Conservation (phyloP, 2,329 filamentous ascomycete genomes). For the Trichoderma breve region DNA sequence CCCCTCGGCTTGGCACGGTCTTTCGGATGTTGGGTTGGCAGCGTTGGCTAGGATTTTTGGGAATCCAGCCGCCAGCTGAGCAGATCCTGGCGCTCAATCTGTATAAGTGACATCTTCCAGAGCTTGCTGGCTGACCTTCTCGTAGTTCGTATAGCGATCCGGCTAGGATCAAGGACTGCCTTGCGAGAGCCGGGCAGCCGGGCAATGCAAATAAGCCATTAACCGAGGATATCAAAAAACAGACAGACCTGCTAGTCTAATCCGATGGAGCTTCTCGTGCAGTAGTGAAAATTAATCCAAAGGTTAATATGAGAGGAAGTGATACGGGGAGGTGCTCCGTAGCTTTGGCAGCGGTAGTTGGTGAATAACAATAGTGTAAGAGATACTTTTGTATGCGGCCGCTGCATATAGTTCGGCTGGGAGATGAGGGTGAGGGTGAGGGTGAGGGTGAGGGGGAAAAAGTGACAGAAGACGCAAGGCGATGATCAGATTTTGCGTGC, state of each 20-base stretch:
- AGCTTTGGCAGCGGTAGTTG: not conserved
- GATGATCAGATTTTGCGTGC: not conserved
- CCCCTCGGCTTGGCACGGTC: not conserved
- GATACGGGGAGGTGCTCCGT: not conserved
- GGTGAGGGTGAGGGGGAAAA: not conserved
- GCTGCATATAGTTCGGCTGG: not conserved
- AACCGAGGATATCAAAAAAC: not conserved
- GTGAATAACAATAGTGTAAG: not conserved
- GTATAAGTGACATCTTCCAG: not conserved
- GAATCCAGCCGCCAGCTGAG: constrained; percentile 7
- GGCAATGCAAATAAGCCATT: not conserved
- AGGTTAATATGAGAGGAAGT: not conserved
- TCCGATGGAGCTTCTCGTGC: not conserved
- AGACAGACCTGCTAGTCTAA: not conserved
- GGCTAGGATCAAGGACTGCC: not conserved
- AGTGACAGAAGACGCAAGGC: not conserved
- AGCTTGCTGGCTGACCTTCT: not conserved
- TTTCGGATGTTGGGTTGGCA: not conserved
- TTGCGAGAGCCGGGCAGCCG: constrained; percentile 1
- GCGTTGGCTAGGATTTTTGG: not conserved
- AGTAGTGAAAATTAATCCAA: not conserved
- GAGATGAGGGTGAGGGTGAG: not conserved
- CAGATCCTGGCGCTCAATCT: constrained; percentile 9
- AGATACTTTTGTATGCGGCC: constrained; percentile 6
- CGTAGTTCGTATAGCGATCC: constrained; percentile 1